Evolutionary conservation across 768 basidiomycete genomes (phyloP).

Genomic region (Rhodotorula graminis): DNA sequence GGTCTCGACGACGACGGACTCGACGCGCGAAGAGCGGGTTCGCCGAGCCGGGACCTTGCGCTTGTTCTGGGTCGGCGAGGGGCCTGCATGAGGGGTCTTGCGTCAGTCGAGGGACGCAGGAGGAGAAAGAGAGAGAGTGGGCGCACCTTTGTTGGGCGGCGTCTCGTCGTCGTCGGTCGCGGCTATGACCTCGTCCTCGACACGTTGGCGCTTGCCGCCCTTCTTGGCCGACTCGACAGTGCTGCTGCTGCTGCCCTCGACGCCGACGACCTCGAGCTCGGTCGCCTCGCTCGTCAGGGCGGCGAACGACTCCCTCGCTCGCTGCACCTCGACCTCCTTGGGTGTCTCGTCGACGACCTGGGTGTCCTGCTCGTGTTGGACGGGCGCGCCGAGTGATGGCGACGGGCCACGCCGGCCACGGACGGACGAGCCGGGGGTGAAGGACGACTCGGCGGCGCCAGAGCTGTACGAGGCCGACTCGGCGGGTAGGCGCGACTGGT

Average conservation of each 20-base stretch:
- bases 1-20: not conserved
- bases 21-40: not conserved
- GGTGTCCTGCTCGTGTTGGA: not conserved
- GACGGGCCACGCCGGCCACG: not conserved
- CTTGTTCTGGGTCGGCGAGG: constrained; percentile 11
- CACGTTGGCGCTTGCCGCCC: not conserved
- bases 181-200: constrained; percentile 9
- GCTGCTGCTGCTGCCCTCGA: not conserved
- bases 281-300: constrained; percentile 3
- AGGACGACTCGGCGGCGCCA: not conserved
- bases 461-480: not conserved
- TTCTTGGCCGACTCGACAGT: not conserved
- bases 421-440: not conserved
- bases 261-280: not conserved
- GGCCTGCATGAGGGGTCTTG: not conserved
- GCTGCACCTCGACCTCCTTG: not conserved
- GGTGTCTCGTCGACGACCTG: constrained; percentile 28
- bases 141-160: not conserved
- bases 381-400: not conserved
- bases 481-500: not conserved
- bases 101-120: not conserved
- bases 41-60: not conserved
- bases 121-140: not conserved
- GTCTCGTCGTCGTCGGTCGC: not conserved
- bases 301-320: constrained; percentile 7